phyloP scores from a whole-genome alignment of 2,329 filamentous ascomycete species.

The Ustulina deusta region DNA sequence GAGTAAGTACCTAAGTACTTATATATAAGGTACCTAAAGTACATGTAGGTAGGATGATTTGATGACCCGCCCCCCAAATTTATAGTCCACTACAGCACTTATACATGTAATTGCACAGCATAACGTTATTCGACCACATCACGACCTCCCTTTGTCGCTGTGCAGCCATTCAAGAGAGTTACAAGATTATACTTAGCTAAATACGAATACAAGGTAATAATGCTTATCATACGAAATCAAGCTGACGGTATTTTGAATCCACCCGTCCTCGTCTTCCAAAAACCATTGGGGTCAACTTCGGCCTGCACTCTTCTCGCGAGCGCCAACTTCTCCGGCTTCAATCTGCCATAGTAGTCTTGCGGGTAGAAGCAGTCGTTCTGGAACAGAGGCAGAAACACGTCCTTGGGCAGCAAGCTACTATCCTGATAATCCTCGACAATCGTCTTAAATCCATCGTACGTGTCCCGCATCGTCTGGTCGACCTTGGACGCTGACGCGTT shows the following conservation, averaged over 20 bases:
- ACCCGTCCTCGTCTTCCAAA: constrained; percentile 56
- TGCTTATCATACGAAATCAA: neutral
- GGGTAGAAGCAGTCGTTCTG: constrained; percentile 58
- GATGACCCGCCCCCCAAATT: too few relatives aligned
- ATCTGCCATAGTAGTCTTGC: constrained; percentile 58
- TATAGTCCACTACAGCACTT: neutral
- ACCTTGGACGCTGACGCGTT: constrained; percentile 49
- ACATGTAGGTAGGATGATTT: too few relatives aligned
- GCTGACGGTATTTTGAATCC: constrained; percentile 54
- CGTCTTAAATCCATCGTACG: constrained; percentile 52
- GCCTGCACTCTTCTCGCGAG: constrained; percentile 53
- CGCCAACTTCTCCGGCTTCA: constrained; percentile 52
- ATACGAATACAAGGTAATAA: neutral
- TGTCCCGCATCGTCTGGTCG: constrained; percentile 53
- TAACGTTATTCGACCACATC: neutral
- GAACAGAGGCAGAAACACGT: constrained; percentile 57
- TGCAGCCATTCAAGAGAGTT: neutral
- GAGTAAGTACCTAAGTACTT: neutral
- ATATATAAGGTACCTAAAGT: neutral
- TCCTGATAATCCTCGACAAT: constrained; percentile 50
- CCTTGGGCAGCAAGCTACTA: constrained; percentile 50
- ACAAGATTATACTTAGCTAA: constrained; percentile 20
- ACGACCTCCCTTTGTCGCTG: neutral
- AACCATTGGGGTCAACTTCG: constrained; percentile 54
- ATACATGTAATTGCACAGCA: neutral